phyloP scores from a whole-genome alignment of 352 stramenopile genomes.

The Phytophthora citrophthora region DNA sequence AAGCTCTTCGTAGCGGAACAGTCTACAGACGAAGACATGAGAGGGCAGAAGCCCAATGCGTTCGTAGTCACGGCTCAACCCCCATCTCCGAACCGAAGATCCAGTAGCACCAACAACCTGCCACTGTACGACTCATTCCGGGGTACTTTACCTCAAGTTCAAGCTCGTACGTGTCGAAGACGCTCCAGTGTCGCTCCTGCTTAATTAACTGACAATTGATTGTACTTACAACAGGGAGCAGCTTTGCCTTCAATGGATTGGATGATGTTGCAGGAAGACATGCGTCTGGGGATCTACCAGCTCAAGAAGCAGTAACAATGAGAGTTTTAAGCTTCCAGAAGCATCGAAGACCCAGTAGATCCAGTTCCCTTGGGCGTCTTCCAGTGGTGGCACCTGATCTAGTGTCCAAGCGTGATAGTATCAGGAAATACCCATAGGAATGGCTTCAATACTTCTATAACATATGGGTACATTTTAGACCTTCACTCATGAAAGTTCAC shows the following conservation, averaged over 20 bases:
- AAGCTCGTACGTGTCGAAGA: slow-evolving; percentile 27
- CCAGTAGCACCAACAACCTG: slow-evolving; percentile 28
- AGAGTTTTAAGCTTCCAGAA: slow-evolving; percentile 46
- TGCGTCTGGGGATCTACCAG: slow-evolving; percentile 16
- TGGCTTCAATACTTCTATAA: too few species aligned
- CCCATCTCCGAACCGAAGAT: slow-evolving; percentile 12
- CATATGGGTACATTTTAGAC: too few species aligned
- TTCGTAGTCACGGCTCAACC: slow-evolving; percentile 26
- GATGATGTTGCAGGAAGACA: slow-evolving; percentile 14
- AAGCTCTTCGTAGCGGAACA: slow-evolving; percentile 35
- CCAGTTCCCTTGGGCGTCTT: slow-evolving; percentile 23
- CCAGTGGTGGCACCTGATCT: slow-evolving; percentile 15
- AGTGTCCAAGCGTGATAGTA: slow-evolving; percentile 2
- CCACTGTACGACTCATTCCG: slow-evolving; percentile 31
- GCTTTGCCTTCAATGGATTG: slow-evolving; percentile 45
- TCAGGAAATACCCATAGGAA: not conserved
- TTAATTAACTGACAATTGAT: slow-evolving; percentile 7
- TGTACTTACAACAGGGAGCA: slow-evolving; percentile 20
- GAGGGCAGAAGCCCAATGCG: slow-evolving; percentile 2
- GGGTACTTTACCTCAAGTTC: slow-evolving; percentile 6
- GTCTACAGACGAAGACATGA: slow-evolving; percentile 21
- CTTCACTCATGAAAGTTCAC: too few species aligned
- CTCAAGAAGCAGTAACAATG: slow-evolving; percentile 41
- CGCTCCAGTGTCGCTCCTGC: not conserved
- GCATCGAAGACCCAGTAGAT: slow-evolving; percentile 21